Base-by-base conservation (phyloP, 202 grass and related monocot species). In the Musa balbisiana region DNA sequence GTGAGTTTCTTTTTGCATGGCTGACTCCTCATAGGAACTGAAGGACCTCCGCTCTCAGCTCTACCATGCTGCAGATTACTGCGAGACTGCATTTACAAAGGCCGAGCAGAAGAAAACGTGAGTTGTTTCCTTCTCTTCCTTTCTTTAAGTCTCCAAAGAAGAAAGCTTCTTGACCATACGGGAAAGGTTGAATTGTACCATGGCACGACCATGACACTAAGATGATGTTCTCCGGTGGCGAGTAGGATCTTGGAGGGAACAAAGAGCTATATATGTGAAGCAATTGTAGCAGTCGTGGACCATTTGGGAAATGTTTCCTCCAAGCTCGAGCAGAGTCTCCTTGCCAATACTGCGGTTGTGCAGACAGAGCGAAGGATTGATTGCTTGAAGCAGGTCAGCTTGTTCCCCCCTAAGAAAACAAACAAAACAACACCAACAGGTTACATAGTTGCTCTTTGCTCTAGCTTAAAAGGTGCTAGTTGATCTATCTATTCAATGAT, bases 271-370 rank as follows among this genome's bases (percentile, higher is more conserved):
- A 86, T 98, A 74, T 86, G 88, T 25, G 85, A 94, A 55, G 90
- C 94, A 49, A 78, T 90, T 13, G 87, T 98, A 2, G 82, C 91
- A 21, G 91, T 98, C 27, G 87, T 98, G n/a, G 94, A 98, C 78
- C 91, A 94, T 78, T 54, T 94, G 81, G 94, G 91, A 55, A 92
- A 75, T 16, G 88, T 94, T 49, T 94, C 94, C 16, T 98, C 88
- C 64, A 98, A 94, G 83, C 73, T 98, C 3, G 88, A 94, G 75
- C 71, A 89, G 19, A 85, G 84, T 79, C 53, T 98, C 24, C 65
- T 81, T 14, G 85, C 84, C 62, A 85, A 64, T 53, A 64, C 81
- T 11, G 72, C 87, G 69, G 59, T 85, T 76, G 24, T 70, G 14
- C 82, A 87, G 64, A 82, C 78, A 21, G 93, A 91, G 49, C 88